phyloP scores from a whole-genome alignment of 2,329 filamentous ascomycete genomes.

The Exophiala spinifera region DNA sequence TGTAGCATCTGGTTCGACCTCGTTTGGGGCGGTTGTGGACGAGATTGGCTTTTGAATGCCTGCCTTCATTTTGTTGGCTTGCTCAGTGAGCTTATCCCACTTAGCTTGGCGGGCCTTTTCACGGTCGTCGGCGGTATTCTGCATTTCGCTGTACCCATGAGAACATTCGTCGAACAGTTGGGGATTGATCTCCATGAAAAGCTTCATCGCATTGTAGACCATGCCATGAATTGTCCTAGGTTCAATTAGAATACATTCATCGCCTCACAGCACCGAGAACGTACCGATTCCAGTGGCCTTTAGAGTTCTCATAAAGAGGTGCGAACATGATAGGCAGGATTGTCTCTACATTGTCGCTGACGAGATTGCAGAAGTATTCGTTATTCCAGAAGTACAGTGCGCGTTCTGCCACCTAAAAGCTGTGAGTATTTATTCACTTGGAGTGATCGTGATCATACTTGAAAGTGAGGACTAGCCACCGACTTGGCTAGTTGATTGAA shows the following conservation, averaged over 20 bases:
- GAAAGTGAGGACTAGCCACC: conserved; percentile 96
- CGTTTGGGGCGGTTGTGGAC: conserved; percentile 35
- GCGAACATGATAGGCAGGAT: conserved; percentile 99
- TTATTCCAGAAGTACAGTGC: conserved; percentile 99
- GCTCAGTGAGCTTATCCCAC: conserved; percentile 82
- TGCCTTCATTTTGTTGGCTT: conserved; percentile 68
- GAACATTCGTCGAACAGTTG: conserved; percentile 98
- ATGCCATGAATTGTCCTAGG: conserved; percentile 94
- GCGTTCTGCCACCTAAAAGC: conserved; percentile 74
- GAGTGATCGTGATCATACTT: conserved; percentile 48
- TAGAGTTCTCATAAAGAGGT: conserved; percentile 96
- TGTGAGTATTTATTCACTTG: not conserved
- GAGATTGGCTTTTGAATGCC: conserved; percentile 36
- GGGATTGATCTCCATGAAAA: conserved; percentile 99
- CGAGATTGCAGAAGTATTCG: conserved; percentile 98
- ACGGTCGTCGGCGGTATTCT: conserved; percentile 83
- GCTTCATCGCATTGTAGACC: conserved; percentile 99
- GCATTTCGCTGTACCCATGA: conserved; percentile 94
- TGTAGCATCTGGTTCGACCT: conserved; percentile 72
- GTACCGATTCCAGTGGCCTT: conserved; percentile 98
- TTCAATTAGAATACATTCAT: conserved; percentile 32
- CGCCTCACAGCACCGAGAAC: conserved; percentile 9
- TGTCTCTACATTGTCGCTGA: conserved; percentile 97
- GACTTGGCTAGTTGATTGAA: conserved; percentile 98
- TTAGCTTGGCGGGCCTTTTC: conserved; percentile 78